These are phyloP conservation scores for Dryas alaskensis DNA, from an alignment of 306 rosid species.

Conservation along the genomic window DNA sequence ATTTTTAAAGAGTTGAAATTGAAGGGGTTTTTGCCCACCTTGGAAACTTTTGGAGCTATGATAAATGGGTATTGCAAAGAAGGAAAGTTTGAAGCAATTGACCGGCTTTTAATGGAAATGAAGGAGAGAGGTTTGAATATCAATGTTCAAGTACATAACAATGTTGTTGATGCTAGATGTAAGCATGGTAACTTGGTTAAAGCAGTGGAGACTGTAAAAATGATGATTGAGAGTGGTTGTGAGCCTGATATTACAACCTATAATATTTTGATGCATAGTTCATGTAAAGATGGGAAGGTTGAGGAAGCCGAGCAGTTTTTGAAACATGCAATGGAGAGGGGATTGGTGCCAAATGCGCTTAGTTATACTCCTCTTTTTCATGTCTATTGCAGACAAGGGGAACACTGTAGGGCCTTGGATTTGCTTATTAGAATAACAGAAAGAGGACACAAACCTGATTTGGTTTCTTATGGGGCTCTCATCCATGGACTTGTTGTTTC, in stretches of 20 bases:
- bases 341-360: constrained; percentile 49
- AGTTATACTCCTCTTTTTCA: constrained; percentile 68
- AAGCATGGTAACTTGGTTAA: constrained; percentile 42
- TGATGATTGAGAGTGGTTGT: constrained; percentile 61
- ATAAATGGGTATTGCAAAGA: constrained; percentile 64
- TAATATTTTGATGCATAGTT: constrained; percentile 56
- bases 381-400: constrained; percentile 59
- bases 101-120: constrained; percentile 62
- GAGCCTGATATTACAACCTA: constrained; percentile 68
- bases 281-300: constrained; percentile 52
- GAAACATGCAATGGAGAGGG: constrained; percentile 41
- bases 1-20: constrained; percentile 60
- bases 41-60: constrained; percentile 63
- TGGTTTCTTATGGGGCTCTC: constrained; percentile 74
- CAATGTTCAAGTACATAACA: constrained; percentile 55
- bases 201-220: constrained; percentile 41
- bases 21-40: constrained; percentile 60
- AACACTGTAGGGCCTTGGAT: constrained; percentile 55
- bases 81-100: constrained; percentile 54
- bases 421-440: constrained; percentile 63
- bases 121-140: constrained; percentile 52
- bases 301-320: constrained; percentile 61
- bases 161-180: constrained; percentile 56
- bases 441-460: constrained; percentile 56
- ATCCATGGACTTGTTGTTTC: constrained; percentile 64